phyloP scores from a whole-genome alignment of 2,329 filamentous ascomycete species.

The Verticillium dahliae region DNA sequence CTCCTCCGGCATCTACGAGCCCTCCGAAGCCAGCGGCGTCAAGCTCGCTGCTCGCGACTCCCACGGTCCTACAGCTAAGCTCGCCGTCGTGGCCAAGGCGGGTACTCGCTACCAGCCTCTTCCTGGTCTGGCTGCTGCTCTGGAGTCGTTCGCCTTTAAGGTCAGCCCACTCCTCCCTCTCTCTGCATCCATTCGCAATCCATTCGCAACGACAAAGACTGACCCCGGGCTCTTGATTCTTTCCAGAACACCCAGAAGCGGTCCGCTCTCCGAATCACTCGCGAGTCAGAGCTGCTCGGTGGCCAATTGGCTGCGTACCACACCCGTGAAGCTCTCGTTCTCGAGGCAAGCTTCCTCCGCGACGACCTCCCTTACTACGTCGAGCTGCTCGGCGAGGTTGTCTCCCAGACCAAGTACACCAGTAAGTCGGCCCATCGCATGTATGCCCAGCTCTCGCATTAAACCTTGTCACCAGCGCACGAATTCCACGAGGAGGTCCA shows the following conservation, averaged over 20 bases:
- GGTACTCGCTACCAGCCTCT: constrained; percentile 88
- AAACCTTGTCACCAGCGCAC: constrained; percentile 51
- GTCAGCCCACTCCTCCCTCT: constrained; percentile 37
- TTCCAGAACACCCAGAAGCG: constrained; percentile 76
- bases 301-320: constrained; percentile 83
- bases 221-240: constrained; percentile 2
- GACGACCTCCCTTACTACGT: constrained; percentile 96
- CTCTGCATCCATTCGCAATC: background rate
- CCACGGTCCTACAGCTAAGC: constrained; percentile 79
- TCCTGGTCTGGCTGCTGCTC: constrained; percentile 81
- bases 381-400: constrained; percentile 88
- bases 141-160: constrained; percentile 98
- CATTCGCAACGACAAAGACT: constrained; percentile 1
- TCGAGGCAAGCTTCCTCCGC: constrained; percentile 91
- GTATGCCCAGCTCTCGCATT: background rate
- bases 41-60: constrained; percentile 91
- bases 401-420: constrained; percentile 80
- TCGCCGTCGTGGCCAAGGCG: constrained; percentile 88
- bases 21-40: constrained; percentile 77
- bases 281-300: constrained; percentile 92
- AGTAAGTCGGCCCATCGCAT: constrained; percentile 41
- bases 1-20: constrained; percentile 79
- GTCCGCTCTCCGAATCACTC: constrained; percentile 84
- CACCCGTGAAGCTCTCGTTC: constrained; percentile 85
- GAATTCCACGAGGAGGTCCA: constrained; percentile 87